Evolutionary conservation across 2,329 filamentous ascomycete genomes (phyloP).

Genomic region (Colletotrichum navitas): DNA sequence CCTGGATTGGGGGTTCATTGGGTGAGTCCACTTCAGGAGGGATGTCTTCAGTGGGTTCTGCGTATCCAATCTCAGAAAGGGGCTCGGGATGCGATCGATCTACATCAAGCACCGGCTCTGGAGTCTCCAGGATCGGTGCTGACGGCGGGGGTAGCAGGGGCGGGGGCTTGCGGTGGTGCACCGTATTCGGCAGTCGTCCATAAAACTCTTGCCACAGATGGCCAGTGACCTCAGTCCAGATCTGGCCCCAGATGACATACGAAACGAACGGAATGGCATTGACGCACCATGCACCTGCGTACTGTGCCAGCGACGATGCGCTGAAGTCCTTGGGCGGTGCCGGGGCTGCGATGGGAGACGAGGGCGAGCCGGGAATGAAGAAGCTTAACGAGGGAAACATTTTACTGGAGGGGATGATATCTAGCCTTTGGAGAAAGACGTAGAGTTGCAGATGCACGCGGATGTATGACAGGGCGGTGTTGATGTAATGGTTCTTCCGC

Average conservation of each 20-base stretch:
- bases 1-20: conserved; percentile 48
- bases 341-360: conserved; percentile 64
- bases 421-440: conserved; percentile 65
- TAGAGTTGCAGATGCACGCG: conserved; percentile 65
- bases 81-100: conserved; percentile 16
- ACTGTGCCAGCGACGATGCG: conserved; percentile 55
- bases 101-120: conserved; percentile 19
- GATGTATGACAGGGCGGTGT: conserved; percentile 53
- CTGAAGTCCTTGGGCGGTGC: conserved; percentile 56
- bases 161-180: conserved; percentile 47
- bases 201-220: conserved; percentile 57
- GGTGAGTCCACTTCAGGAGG: conserved; percentile 7
- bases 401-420: conserved; percentile 57
- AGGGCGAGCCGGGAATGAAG: conserved; percentile 66
- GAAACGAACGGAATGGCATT: conserved; percentile 61
- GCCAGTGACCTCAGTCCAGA: conserved; percentile 53
- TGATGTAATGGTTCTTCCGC: conserved; percentile 41
- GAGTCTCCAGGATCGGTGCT: conserved; percentile 35
- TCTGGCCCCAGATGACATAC: conserved; percentile 58
- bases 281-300: conserved; percentile 57
- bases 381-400: conserved; percentile 61
- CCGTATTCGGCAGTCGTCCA: conserved; percentile 55
- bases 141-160: conserved; percentile 43
- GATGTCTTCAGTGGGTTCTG: conserved; percentile 2
- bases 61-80: conserved; percentile 9